phyloP scores from a whole-genome alignment of 2,329 filamentous ascomycete genomes.

The Polytolypa hystricis region DNA sequence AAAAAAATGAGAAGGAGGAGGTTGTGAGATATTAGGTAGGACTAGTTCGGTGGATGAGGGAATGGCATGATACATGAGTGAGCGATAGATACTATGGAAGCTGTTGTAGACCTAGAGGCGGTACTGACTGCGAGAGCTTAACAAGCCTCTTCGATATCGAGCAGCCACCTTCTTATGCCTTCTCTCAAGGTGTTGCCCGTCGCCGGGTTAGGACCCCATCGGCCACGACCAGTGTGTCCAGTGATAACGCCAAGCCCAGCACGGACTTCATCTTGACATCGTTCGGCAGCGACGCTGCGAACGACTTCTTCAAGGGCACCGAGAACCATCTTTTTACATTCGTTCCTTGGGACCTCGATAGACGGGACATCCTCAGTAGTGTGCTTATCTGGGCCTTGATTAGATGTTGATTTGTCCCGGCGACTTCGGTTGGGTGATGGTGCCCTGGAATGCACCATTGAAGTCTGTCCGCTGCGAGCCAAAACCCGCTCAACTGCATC shows the following conservation, averaged over 20 bases:
- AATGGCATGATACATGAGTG: too few relatives aligned
- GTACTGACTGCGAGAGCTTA: slow-evolving; percentile 11
- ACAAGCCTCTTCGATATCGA: slow-evolving; percentile 37
- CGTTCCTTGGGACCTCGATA: slow-evolving; percentile 37
- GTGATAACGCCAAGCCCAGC: slow-evolving; percentile 17
- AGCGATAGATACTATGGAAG: too few relatives aligned
- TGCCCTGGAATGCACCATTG: slow-evolving; percentile 29
- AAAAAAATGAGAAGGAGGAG: too few relatives aligned
- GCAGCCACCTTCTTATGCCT: slow-evolving; percentile 46
- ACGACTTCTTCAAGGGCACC: slow-evolving; percentile 48
- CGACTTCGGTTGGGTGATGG: slow-evolving; percentile 30
- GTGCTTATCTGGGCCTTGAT: slow-evolving; percentile 13
- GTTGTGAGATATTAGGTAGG: too few relatives aligned
- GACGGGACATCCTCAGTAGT: slow-evolving; percentile 19
- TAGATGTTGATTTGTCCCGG: slow-evolving; percentile 20
- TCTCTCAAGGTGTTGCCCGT: slow-evolving; percentile 44
- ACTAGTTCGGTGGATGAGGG: too few relatives aligned
- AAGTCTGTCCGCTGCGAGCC: slow-evolving; percentile 32
- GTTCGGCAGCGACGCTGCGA: slow-evolving; percentile 41
- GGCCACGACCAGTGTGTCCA: slow-evolving; percentile 20
- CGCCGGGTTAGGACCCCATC: slow-evolving; percentile 22
- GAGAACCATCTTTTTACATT: slow-evolving; percentile 45
- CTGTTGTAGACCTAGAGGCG: too few relatives aligned
- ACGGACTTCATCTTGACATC: slow-evolving; percentile 30
- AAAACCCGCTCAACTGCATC: slow-evolving; percentile 48